Conservation (phyloP, 768 basidiomycete species). For the Boletus rubescentipes region DNA sequence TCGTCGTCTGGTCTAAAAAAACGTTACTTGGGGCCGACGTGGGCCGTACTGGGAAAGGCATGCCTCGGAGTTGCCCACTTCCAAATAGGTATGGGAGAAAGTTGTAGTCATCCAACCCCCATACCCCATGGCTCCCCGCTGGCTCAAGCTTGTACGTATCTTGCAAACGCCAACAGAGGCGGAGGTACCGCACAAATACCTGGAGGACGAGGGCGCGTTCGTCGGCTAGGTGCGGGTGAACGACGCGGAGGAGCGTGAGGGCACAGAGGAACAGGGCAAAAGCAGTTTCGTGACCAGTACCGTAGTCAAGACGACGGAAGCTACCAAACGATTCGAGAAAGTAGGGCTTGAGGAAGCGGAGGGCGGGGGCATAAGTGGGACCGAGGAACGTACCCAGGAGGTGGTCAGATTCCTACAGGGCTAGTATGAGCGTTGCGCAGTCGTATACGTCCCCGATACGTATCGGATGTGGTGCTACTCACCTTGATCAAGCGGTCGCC, state of each 20-base stretch:
- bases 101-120: constrained; percentile 92
- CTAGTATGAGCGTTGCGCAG: not conserved
- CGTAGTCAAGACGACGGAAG: constrained; percentile 90
- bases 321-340: constrained; percentile 85
- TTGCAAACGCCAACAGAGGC: constrained; percentile 82
- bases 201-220: constrained; percentile 58
- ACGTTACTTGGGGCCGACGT: constrained; percentile 2
- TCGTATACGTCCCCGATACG: not conserved
- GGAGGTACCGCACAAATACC: constrained; percentile 77
- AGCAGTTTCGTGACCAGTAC: constrained; percentile 92
- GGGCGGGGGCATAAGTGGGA: constrained; percentile 39
- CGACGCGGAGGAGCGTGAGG: constrained; percentile 67
- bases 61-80: constrained; percentile 83
- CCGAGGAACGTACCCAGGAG: constrained; percentile 53
- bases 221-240: constrained; percentile 55
- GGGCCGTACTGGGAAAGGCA: constrained; percentile 8
- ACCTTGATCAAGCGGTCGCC: constrained; percentile 78
- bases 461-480: constrained; percentile 3
- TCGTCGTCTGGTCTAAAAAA: constrained; percentile 54
- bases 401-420: constrained; percentile 48
- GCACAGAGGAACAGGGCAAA: constrained; percentile 79
- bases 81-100: constrained; percentile 92
- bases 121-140: constrained; percentile 96
- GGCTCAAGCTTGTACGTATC: constrained; percentile 90
- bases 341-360: constrained; percentile 75